Evolutionary conservation across 345 rosid species (phyloP).

Genomic region (Salix brachista): DNA sequence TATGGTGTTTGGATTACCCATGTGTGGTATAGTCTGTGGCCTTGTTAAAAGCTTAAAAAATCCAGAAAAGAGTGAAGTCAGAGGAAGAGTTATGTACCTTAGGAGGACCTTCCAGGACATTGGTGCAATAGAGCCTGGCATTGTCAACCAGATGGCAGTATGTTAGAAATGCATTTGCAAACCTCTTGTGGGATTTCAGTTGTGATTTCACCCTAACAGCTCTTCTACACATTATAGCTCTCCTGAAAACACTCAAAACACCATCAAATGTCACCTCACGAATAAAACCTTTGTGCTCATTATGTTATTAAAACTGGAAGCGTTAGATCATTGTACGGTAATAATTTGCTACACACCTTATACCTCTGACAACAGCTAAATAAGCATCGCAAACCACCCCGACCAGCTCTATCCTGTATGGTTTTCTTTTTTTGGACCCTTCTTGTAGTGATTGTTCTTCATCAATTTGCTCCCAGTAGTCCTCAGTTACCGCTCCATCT

Average conservation of each 20-base stretch:
- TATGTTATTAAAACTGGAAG: neutral
- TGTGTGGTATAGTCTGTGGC: neutral
- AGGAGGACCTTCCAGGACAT: slow-evolving; percentile 67
- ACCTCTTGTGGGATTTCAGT: slow-evolving; percentile 75
- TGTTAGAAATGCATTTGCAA: slow-evolving; percentile 69
- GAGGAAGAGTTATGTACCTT: slow-evolving; percentile 41
- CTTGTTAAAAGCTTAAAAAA: neutral
- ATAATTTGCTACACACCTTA: slow-evolving; percentile 41
- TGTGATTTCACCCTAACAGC: slow-evolving; percentile 88
- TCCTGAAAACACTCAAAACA: slow-evolving; percentile 38
- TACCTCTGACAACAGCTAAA: slow-evolving; percentile 82
- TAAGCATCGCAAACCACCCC: slow-evolving; percentile 94
- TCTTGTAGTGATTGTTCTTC: slow-evolving; percentile 24
- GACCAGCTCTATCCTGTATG: slow-evolving; percentile 73
- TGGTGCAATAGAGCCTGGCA: slow-evolving; percentile 80
- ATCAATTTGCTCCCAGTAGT: slow-evolving; percentile 66
- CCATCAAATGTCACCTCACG: neutral
- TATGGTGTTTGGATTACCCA: neutral
- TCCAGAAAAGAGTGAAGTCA: slow-evolving; percentile 2
- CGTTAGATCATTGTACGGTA: neutral
- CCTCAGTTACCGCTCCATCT: slow-evolving; percentile 60
- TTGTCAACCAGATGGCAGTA: slow-evolving; percentile 73
- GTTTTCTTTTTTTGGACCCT: slow-evolving; percentile 38
- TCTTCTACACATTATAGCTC: slow-evolving; percentile 71
- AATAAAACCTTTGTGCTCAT: neutral